Evolutionary conservation across 169 alveolate genomes (phyloP).

Genomic region (Cryptosporidium baileyi): DNA sequence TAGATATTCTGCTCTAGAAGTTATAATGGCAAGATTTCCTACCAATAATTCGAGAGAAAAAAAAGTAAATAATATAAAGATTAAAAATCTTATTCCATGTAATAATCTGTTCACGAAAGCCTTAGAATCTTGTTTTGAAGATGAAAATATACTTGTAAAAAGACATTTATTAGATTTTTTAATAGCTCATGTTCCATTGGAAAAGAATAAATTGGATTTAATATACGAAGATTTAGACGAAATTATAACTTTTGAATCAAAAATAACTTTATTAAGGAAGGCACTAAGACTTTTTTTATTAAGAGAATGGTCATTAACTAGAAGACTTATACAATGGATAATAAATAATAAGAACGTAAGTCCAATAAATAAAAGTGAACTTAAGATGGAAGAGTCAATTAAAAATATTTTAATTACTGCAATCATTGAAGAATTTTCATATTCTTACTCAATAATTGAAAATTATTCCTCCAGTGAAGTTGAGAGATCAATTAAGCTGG

Average conservation of each 20-base stretch:
- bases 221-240: constrained; percentile 6
- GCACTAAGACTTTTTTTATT: constrained; percentile 70
- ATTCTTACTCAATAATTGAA: not conserved
- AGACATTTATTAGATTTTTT: constrained; percentile 80
- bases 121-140: constrained; percentile 80
- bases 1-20: constrained; percentile 79
- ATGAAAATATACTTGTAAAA: constrained; percentile 77
- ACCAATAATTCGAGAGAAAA: constrained; percentile 76
- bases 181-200: constrained; percentile 79
- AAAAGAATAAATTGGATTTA: not conserved
- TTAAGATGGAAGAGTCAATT: not conserved
- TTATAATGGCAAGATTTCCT: constrained; percentile 79
- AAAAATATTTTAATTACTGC: not conserved
- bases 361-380: not conserved
- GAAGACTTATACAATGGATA: constrained; percentile 74
- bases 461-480: not conserved
- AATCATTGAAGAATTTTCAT: constrained; percentile 25
- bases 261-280: constrained; percentile 35
- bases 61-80: constrained; percentile 66
- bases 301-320: constrained; percentile 77
- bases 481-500: not conserved
- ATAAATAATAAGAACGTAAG: not conserved
- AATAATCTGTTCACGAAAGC: constrained; percentile 79
- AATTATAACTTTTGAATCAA: constrained; percentile 28
- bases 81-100: constrained; percentile 80